Evolutionary conservation across 306 rosid genomes (phyloP).

Genomic region (Cercis canadensis): DNA sequence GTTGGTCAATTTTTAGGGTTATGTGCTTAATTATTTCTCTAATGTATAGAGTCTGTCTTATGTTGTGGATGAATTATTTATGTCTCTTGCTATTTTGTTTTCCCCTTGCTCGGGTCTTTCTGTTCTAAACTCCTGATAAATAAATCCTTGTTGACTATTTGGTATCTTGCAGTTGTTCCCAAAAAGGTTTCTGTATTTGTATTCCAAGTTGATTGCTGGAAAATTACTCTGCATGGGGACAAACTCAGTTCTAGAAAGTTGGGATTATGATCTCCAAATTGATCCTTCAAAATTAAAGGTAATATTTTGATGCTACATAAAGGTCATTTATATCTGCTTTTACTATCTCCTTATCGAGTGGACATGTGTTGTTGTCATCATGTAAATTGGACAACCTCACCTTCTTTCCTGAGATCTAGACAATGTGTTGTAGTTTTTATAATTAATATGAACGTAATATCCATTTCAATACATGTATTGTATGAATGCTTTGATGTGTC

Average conservation of each 20-base stretch:
- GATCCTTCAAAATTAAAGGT: slow-evolving; percentile 25
- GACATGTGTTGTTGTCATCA: no score
- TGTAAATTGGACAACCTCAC: no score
- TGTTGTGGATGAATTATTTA: neutral
- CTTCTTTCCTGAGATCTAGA: no score
- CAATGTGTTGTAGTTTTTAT: no score
- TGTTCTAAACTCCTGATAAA: neutral
- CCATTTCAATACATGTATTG: no score
- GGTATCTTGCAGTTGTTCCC: slow-evolving; percentile 75
- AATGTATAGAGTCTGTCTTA: no score
- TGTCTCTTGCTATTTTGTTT: no score
- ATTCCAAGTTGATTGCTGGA: slow-evolving; percentile 79
- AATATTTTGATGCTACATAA: slow-evolving; percentile 12
- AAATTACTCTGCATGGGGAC: slow-evolving; percentile 80
- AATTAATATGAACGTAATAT: no score
- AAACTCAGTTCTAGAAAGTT: slow-evolving; percentile 73
- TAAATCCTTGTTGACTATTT: slow-evolving; percentile 14
- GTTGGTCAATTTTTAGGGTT: no score
- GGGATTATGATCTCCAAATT: slow-evolving; percentile 39
- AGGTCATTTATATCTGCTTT: neutral
- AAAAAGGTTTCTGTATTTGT: slow-evolving; percentile 73
- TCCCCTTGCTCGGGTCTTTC: neutral
- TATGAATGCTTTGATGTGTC: no score
- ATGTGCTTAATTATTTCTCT: no score
- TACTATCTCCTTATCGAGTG: no score